Percentiles rank a stretch among this genome's conserved stretches.
phyloP scores from a whole-genome alignment of 116 monocot species.

The Thalassia testudinum region DNA sequence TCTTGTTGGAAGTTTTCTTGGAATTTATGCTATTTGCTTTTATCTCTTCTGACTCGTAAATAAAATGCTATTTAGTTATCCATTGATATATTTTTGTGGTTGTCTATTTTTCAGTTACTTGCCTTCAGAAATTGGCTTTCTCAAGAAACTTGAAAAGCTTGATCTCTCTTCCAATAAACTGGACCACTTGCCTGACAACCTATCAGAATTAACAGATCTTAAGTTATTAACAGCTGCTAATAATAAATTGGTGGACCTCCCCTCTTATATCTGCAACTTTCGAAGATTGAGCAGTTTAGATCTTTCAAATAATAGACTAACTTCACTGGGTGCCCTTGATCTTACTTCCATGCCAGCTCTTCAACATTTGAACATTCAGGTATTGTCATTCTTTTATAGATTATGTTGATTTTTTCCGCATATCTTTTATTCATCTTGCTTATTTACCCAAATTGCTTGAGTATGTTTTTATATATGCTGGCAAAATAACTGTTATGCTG shows the following conservation, averaged over 20 bases:
- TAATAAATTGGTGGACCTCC: conserved; percentile 76
- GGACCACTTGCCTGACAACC: conserved; percentile 56
- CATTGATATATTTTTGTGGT: neutral
- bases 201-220: conserved; percentile 43
- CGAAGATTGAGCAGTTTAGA: conserved; percentile 57
- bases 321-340: conserved; percentile 39
- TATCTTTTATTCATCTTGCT: no score
- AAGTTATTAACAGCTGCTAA: conserved; percentile 51
- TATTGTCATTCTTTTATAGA: conserved; percentile 2
- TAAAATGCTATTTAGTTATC: no score
- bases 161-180: conserved; percentile 90
- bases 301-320: conserved; percentile 70
- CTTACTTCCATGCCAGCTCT: conserved; percentile 46
- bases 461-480: no score
- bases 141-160: conserved; percentile 62
- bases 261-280: conserved; percentile 40
- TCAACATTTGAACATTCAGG: conserved; percentile 69
- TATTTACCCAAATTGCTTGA: no score
- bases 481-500: no score
- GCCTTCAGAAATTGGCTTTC: conserved; percentile 67
- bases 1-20: no score
- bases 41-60: no score
- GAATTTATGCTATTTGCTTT: no score
- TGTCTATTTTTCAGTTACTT: conserved; percentile 5
- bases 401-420: no score